Conservation (phyloP, 1,284 basidiomycete genomes). For the Tremellales sp. region DNA sequence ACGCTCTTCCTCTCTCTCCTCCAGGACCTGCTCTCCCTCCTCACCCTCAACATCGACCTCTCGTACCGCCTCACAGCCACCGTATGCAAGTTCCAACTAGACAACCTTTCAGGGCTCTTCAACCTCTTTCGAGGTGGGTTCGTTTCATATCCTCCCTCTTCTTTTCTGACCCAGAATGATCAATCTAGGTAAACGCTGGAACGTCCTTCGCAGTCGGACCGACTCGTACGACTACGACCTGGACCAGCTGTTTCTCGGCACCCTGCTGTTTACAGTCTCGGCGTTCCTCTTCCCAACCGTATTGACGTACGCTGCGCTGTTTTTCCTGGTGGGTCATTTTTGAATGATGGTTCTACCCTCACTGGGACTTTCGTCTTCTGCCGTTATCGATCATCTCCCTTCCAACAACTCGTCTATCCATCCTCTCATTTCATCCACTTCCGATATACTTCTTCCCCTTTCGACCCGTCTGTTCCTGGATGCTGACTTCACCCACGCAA, state of each 20-base stretch:
- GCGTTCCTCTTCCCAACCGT: conserved; percentile 90
- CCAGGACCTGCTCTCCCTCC: conserved; percentile 26
- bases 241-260: conserved; percentile 90
- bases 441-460: conserved; percentile 3
- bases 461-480: conserved; percentile 64
- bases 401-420: not conserved
- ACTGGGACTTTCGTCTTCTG: too few relatives aligned
- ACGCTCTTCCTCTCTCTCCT: conserved; percentile 31
- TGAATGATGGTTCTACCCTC: too few relatives aligned
- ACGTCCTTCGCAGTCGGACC: conserved; percentile 69
- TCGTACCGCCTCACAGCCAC: conserved; percentile 65
- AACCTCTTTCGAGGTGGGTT: conserved; percentile 85
- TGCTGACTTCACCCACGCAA: too few relatives aligned
- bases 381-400: not conserved
- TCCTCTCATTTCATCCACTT: conserved; percentile 1
- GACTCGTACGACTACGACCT: conserved; percentile 89
- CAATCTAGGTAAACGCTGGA: conserved; percentile 72
- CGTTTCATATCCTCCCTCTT: not conserved
- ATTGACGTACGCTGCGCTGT: conserved; percentile 75
- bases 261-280: conserved; percentile 87
- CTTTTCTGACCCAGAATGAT: not conserved
- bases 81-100: conserved; percentile 64
- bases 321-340: conserved; percentile 60
- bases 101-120: conserved; percentile 68
- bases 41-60: conserved; percentile 69